A percentile compares a stretch with the other conserved stretches of the same genome.
These are phyloP conservation scores for Diaporthe nobilis DNA, from an alignment of 2,329 filamentous ascomycete species.

Conservation along the genomic window DNA sequence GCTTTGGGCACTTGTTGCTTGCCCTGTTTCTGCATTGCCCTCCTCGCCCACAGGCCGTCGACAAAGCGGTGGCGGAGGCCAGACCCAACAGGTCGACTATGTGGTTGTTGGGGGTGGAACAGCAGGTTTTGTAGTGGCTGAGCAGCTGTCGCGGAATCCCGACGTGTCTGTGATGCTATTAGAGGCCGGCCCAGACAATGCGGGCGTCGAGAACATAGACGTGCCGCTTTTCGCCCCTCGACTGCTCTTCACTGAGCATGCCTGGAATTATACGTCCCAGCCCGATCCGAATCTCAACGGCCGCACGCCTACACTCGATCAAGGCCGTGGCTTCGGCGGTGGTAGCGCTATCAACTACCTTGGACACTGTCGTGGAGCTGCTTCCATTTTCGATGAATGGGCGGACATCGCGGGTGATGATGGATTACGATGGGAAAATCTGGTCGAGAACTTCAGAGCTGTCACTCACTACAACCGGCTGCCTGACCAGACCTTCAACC, in stretches of 20 bases:
- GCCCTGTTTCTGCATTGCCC: neutral
- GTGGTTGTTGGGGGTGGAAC: slow-evolving; percentile 14
- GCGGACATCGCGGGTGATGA: neutral
- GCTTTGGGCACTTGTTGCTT: neutral
- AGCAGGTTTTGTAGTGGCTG: slow-evolving; percentile 1
- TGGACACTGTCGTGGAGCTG: neutral
- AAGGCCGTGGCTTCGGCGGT: slow-evolving; percentile 7
- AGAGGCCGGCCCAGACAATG: slow-evolving; percentile 1
- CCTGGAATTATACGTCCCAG: slow-evolving; percentile 14
- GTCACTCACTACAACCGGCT: neutral
- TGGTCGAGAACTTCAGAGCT: slow-evolving; percentile 9
- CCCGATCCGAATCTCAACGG: slow-evolving; percentile 15
- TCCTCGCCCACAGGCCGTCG: neutral
- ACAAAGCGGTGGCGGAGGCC: neutral
- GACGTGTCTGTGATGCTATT: neutral
- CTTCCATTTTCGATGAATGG: slow-evolving; percentile 9
- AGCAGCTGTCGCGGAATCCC: slow-evolving; percentile 2
- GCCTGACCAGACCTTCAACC: slow-evolving; percentile 8
- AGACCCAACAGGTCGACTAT: slow-evolving; percentile 1
- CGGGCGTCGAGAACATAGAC: slow-evolving; percentile 4
- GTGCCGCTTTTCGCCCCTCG: slow-evolving; percentile 4
- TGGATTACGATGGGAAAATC: neutral
- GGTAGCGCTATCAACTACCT: slow-evolving; percentile 1
- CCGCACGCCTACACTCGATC: neutral
- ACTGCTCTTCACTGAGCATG: slow-evolving; percentile 3